A percentile compares a stretch with the other conserved stretches of the same genome.
Evolutionary conservation across 768 basidiomycete species (phyloP).

Genomic region (Lepiota venenata): DNA sequence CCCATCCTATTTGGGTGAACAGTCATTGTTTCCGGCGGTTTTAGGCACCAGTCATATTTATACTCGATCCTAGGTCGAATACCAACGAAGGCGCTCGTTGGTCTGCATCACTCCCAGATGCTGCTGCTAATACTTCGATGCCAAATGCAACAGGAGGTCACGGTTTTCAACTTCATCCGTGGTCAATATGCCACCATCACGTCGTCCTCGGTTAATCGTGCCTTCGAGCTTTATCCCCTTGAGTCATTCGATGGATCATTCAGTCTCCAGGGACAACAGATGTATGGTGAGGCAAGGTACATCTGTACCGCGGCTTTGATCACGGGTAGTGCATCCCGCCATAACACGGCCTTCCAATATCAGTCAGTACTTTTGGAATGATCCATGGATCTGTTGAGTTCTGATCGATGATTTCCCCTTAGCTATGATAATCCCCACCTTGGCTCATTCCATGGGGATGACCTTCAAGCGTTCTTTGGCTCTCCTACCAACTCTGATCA

Average conservation of each 20-base stretch:
- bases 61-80: constrained; percentile 23
- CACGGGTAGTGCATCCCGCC: constrained; percentile 19
- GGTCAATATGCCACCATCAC: constrained; percentile 36
- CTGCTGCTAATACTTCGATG: constrained; percentile 35
- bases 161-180: constrained; percentile 37
- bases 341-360: constrained; percentile 27
- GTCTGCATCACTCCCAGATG: constrained; percentile 31
- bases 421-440: constrained; percentile 40
- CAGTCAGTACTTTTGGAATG: too few relatives aligned
- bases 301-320: constrained; percentile 40
- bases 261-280: constrained; percentile 38
- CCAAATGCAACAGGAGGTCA: constrained; percentile 33
- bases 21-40: too few relatives aligned
- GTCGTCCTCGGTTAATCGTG: constrained; percentile 23
- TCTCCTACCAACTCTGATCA: constrained; percentile 22
- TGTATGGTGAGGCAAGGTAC: constrained; percentile 43
- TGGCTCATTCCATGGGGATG: constrained; percentile 34
- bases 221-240: constrained; percentile 33
- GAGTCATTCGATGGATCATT: constrained; percentile 28
- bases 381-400: too few relatives aligned
- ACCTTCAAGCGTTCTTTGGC: constrained; percentile 34
- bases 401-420: too few relatives aligned
- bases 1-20: constrained; percentile 35
- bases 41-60: too few relatives aligned
- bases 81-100: constrained; percentile 40